Conservation (phyloP, 306 rosid genomes). For the Malus asiatica region DNA sequence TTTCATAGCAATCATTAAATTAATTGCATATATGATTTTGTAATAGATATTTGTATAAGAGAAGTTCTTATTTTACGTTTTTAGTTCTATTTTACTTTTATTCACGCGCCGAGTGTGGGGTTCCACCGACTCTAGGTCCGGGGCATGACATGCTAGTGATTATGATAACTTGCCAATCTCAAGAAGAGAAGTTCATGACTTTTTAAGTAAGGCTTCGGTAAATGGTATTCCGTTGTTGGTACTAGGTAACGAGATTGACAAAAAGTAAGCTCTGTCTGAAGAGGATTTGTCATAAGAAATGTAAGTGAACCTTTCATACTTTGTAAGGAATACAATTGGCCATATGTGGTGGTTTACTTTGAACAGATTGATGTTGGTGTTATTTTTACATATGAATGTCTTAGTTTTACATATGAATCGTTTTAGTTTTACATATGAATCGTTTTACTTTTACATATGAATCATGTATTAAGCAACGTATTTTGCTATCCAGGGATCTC, state of each 20-base stretch:
- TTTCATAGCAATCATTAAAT: too few relatives aligned
- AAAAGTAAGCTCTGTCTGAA: constrained; percentile 44
- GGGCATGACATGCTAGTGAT: constrained; percentile 40
- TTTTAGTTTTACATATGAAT: too few relatives aligned
- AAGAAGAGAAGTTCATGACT: constrained; percentile 56
- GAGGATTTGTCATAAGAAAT: constrained; percentile 49
- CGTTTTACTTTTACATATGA: too few relatives aligned
- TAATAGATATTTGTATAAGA: too few relatives aligned
- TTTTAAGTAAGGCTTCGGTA: constrained; percentile 53
- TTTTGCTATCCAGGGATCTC: neutral
- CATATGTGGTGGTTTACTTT: neutral
- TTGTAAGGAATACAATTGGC: neutral
- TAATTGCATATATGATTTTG: too few relatives aligned
- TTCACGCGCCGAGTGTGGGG: too few relatives aligned
- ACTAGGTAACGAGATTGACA: constrained; percentile 60
- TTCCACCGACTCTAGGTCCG: too few relatives aligned
- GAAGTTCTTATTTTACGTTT: too few relatives aligned
- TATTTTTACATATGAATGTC: neutral
- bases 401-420: too few relatives aligned
- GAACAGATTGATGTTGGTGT: neutral
- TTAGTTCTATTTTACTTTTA: too few relatives aligned
- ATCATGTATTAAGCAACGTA: too few relatives aligned
- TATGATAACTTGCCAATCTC: constrained; percentile 40
- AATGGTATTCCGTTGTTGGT: constrained; percentile 52
- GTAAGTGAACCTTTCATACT: constrained; percentile 27